phyloP scores from a whole-genome alignment of 2,329 filamentous ascomycete species.

The Paecilomyces formosus region DNA sequence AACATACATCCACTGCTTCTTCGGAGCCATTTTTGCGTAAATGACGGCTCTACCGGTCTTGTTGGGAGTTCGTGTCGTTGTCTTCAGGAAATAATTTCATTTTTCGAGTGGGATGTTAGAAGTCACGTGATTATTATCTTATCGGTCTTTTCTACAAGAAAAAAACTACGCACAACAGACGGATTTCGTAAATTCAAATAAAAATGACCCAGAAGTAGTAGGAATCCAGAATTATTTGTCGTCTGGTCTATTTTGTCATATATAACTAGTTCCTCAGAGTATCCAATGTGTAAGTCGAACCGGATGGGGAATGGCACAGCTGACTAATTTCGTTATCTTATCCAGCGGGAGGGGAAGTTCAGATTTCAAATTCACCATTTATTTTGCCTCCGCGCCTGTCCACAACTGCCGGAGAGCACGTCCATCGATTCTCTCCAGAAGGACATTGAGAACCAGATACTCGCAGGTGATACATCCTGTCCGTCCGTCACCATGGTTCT shows the following conservation, averaged over 20 bases:
- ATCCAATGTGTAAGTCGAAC: neutral
- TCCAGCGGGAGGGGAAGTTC: conserved; percentile 15
- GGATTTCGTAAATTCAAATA: neutral
- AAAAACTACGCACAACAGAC: neutral
- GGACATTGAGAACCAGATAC: neutral
- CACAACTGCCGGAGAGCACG: neutral
- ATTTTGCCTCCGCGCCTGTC: conserved; percentile 5
- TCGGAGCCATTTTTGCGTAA: conserved; percentile 58
- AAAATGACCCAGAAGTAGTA: neutral
- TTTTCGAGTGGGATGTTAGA: conserved; percentile 8
- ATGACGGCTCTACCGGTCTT: conserved; percentile 1
- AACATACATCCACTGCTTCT: conserved; percentile 66
- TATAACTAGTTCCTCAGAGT: too few relatives aligned
- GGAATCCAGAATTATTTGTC: neutral
- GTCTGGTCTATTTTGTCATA: neutral
- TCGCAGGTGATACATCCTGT: neutral
- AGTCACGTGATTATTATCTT: conserved; percentile 11
- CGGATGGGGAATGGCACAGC: conserved; percentile 1
- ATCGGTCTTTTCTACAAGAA: conserved; percentile 6
- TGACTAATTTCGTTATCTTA: conserved; percentile 26
- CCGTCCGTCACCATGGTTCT: conserved; percentile 50
- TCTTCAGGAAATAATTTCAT: neutral
- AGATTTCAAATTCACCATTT: conserved; percentile 12
- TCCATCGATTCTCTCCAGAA: neutral
- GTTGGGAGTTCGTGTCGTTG: neutral